Evolutionary conservation across 768 basidiomycete genomes (phyloP).

Genomic region (Rhizopogon rudus): DNA sequence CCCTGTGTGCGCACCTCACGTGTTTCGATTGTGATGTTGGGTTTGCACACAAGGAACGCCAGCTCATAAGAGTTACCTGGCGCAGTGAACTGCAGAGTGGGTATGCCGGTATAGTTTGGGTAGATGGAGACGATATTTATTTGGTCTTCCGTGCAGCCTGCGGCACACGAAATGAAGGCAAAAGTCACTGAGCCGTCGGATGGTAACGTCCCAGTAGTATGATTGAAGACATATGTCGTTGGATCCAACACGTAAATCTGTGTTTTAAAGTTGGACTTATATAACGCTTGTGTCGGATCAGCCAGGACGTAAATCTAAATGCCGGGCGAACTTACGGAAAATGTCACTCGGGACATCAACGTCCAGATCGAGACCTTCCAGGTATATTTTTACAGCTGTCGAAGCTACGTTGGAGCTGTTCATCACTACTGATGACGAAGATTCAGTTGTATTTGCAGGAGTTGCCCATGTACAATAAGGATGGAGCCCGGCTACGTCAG

Average conservation of each 20-base stretch:
- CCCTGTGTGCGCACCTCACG: slow-evolving; percentile 15
- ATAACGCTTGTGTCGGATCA: neutral
- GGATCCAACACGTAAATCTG: slow-evolving; percentile 6
- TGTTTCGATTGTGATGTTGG: slow-evolving; percentile 16
- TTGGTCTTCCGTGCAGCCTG: neutral
- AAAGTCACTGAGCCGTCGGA: slow-evolving; percentile 18
- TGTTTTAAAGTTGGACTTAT: slow-evolving; percentile 1
- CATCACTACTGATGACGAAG: neutral
- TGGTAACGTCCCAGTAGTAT: slow-evolving; percentile 11
- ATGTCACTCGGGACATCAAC: neutral
- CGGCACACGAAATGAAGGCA: slow-evolving; percentile 7
- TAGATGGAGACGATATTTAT: neutral
- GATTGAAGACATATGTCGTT: slow-evolving; percentile 9
- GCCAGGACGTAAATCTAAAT: neutral
- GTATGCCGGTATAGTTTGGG: slow-evolving; percentile 1
- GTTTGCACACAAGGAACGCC: slow-evolving; percentile 18
- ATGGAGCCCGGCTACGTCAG: slow-evolving; percentile 16
- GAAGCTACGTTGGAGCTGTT: neutral
- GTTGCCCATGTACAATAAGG: slow-evolving; percentile 18
- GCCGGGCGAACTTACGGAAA: neutral
- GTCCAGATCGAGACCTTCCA: neutral
- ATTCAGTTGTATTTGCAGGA: slow-evolving; percentile 11
- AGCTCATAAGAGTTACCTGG: slow-evolving; percentile 13
- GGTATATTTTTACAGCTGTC: neutral
- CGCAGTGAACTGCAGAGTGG: neutral